These are phyloP conservation scores for Salix arbutifolia DNA, from an alignment of 345 rosid genomes.

Conservation along the genomic window DNA sequence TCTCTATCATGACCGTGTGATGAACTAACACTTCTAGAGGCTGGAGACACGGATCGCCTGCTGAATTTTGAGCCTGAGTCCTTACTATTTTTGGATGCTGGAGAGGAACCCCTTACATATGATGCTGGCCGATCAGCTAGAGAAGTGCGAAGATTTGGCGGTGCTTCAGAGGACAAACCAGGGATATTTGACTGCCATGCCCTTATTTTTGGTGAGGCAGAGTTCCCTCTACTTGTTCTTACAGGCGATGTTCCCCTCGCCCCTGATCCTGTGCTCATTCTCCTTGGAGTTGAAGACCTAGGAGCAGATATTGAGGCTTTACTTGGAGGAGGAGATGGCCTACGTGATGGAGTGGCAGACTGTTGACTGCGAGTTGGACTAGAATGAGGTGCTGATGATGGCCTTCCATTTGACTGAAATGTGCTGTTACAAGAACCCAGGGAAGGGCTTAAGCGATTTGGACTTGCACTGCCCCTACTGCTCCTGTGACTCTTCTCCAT, in stretches of 20 bases:
- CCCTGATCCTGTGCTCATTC: conserved; percentile 67
- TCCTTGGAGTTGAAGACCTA: conserved; percentile 66
- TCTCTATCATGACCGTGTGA: conserved; percentile 89
- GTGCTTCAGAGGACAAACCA: conserved; percentile 92
- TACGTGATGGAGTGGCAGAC: conserved; percentile 59
- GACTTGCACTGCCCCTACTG: conserved; percentile 95
- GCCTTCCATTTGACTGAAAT: conserved; percentile 74
- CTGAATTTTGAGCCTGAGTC: conserved; percentile 49
- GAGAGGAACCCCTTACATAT: conserved; percentile 93
- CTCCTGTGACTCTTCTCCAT: conserved; percentile 89
- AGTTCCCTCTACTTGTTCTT: conserved; percentile 67
- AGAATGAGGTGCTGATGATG: conserved; percentile 68
- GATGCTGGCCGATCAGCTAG: conserved; percentile 87
- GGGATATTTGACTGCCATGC: conserved; percentile 93
- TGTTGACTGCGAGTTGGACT: conserved; percentile 56
- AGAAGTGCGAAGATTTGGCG: conserved; percentile 97
- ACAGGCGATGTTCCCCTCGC: conserved; percentile 76
- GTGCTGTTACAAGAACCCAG: conserved; percentile 64
- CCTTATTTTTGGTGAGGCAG: conserved; percentile 83
- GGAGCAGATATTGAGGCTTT: conserved; percentile 56
- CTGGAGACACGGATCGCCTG: conserved; percentile 95
- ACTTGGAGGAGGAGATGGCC: conserved; percentile 73
- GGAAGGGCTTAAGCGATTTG: conserved; percentile 88
- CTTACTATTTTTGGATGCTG: conserved; percentile 86
- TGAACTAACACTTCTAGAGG: conserved; percentile 83